Percentiles rank a stretch among this genome's conserved stretches.
Evolutionary conservation across 1,284 basidiomycete species (phyloP).

Genomic region (Irpex rosettiformis): DNA sequence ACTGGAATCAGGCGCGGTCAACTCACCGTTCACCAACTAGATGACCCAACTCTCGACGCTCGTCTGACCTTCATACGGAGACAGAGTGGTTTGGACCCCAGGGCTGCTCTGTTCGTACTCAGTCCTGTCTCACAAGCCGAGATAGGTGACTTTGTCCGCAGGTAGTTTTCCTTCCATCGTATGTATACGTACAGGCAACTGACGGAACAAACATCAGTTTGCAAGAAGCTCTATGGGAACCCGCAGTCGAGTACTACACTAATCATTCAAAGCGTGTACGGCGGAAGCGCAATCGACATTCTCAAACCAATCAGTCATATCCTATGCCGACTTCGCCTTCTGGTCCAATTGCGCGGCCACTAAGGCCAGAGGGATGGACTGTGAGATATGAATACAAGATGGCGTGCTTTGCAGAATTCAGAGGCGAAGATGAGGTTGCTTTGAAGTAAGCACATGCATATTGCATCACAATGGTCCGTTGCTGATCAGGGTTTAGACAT

Average conservation of each 20-base stretch:
- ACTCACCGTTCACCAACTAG: conserved; percentile 35
- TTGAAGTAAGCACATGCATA: conserved; percentile 56
- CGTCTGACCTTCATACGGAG: conserved; percentile 84
- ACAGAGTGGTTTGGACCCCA: conserved; percentile 85
- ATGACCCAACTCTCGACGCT: conserved; percentile 79
- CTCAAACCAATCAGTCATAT: conserved; percentile 48
- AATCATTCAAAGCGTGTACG: conserved; percentile 89
- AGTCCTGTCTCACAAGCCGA: conserved; percentile 85
- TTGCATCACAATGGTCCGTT: conserved; percentile 4
- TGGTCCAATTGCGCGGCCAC: conserved; percentile 46
- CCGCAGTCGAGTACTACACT: conserved; percentile 90
- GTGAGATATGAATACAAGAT: conserved; percentile 98
- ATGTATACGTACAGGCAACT: too few relatives aligned
- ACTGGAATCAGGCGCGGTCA: not conserved
- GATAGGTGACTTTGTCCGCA: conserved; percentile 81
- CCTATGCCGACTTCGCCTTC: conserved; percentile 42
- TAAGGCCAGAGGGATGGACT: conserved; percentile 88
- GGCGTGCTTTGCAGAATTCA: conserved; percentile 92
- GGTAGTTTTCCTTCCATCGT: conserved; percentile 45
- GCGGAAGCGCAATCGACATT: conserved; percentile 80
- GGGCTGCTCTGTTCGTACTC: conserved; percentile 91
- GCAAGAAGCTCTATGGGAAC: conserved; percentile 84
- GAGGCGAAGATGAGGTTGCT: conserved; percentile 87
- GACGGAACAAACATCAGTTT: conserved; percentile 62
- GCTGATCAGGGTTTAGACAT: conserved; percentile 49